Percentiles rank a stretch among this genome's conserved stretches.
phyloP scores from a whole-genome alignment of 768 basidiomycete genomes.

The Favolaschia claudopus region DNA sequence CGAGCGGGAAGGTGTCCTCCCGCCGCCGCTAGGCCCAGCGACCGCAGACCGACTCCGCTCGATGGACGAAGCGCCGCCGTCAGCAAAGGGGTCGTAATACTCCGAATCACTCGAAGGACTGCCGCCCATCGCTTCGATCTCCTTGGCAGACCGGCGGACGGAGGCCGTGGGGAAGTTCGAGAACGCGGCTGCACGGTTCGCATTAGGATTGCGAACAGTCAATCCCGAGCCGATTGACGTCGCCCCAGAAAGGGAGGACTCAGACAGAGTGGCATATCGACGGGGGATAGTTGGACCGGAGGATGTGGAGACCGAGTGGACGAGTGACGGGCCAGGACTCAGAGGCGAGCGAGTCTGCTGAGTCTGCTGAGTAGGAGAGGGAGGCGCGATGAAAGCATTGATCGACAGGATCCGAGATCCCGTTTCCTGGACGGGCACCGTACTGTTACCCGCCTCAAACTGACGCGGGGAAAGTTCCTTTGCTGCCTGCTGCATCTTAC shows the following conservation, averaged over 20 bases:
- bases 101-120: constrained; percentile 16
- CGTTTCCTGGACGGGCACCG: constrained; percentile 17
- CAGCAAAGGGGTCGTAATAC: constrained; percentile 4
- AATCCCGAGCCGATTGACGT: constrained; percentile 14
- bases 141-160: constrained; percentile 29
- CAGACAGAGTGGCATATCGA: too few relatives aligned
- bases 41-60: constrained; percentile 18
- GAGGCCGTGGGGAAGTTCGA: constrained; percentile 28
- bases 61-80: not conserved
- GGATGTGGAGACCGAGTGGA: not conserved
- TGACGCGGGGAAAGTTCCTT: constrained; percentile 21
- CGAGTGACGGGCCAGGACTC: not conserved
- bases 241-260: too few relatives aligned
- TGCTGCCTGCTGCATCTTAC: not conserved
- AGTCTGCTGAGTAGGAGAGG: not conserved
- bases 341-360: constrained; percentile 8
- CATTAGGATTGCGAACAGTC: constrained; percentile 18
- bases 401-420: constrained; percentile 27
- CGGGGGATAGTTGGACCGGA: not conserved
- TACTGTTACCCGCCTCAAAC: constrained; percentile 16
- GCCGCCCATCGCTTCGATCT: constrained; percentile 23
- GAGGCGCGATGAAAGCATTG: constrained; percentile 28
- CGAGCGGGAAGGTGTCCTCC: constrained; percentile 11
- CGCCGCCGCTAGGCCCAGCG: constrained; percentile 2
- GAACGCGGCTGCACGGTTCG: constrained; percentile 12